phyloP scores from a whole-genome alignment of 805 yeast species.

The Candida ipomoeae region DNA sequence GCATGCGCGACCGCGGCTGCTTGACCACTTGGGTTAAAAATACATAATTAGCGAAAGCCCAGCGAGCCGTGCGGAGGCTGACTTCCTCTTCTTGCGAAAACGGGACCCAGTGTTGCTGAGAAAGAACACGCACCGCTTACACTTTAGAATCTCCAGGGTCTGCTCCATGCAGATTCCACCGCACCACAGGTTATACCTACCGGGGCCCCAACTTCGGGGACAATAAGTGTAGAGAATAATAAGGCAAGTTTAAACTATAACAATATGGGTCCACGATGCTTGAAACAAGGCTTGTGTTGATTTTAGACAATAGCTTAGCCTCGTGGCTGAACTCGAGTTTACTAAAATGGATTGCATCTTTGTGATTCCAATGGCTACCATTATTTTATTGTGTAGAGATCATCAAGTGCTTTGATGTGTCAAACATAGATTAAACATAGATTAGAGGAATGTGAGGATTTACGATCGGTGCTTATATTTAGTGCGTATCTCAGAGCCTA shows the following conservation, averaged over 20 bases:
- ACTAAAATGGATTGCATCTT: too few relatives aligned
- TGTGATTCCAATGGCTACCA: too few relatives aligned
- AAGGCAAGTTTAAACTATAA: not conserved
- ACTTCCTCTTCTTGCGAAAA: not conserved
- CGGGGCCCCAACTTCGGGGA: not conserved
- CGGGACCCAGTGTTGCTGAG: not conserved
- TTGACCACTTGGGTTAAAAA: not conserved
- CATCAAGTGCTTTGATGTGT: too few relatives aligned
- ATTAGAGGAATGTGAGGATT: too few relatives aligned
- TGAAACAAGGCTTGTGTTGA: too few relatives aligned
- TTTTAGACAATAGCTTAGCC: too few relatives aligned
- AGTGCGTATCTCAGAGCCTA: too few relatives aligned
- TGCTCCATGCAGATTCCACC: not conserved
- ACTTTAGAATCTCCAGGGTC: not conserved
- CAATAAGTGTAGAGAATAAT: not conserved
- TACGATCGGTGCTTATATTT: too few relatives aligned
- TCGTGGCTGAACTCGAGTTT: too few relatives aligned
- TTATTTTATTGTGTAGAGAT: too few relatives aligned
- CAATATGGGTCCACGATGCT: not conserved
- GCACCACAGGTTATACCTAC: not conserved
- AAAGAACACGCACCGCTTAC: not conserved
- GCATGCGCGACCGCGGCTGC: conserved; percentile 1
- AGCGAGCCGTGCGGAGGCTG: not conserved
- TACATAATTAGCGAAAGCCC: not conserved
- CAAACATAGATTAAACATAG: too few relatives aligned